Evolutionary conservation across 306 rosid species (phyloP).

Genomic region (Casuarina cunninghamiana): DNA sequence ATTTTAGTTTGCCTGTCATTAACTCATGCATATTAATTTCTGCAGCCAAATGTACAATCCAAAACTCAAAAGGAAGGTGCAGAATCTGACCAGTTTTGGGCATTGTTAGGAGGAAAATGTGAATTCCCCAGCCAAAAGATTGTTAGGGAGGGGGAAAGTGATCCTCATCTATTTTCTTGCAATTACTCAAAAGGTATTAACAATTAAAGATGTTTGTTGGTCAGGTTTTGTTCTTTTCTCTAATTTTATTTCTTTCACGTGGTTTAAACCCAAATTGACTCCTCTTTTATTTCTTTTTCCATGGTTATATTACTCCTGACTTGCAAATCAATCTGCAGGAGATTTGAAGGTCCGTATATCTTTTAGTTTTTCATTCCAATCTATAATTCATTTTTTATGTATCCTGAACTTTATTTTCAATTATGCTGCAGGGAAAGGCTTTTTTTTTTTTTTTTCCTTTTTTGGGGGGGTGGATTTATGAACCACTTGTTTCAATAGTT

Average conservation of each 20-base stretch:
- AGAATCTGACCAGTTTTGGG: slow-evolving; percentile 96
- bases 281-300: slow-evolving; percentile 27
- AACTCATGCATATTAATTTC: slow-evolving; percentile 41
- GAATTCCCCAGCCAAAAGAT: slow-evolving; percentile 86
- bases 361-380: slow-evolving; percentile 28
- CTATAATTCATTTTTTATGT: slow-evolving; percentile 18
- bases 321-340: slow-evolving; percentile 49
- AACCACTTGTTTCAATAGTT: slow-evolving; percentile 21
- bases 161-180: slow-evolving; percentile 86
- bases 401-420: slow-evolving; percentile 19
- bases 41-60: slow-evolving; percentile 87
- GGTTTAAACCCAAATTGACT: slow-evolving; percentile 38
- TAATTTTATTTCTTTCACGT: slow-evolving; percentile 14
- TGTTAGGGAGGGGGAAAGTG: slow-evolving; percentile 63
- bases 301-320: slow-evolving; percentile 34
- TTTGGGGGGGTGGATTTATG: not conserved
- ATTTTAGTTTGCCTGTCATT: slow-evolving; percentile 31
- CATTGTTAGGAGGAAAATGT: slow-evolving; percentile 73
- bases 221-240: slow-evolving; percentile 26
- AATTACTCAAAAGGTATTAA: slow-evolving; percentile 60
- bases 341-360: slow-evolving; percentile 68
- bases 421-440: slow-evolving; percentile 14
- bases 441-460: not conserved
- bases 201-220: slow-evolving; percentile 17
- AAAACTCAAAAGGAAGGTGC: slow-evolving; percentile 81